Base-by-base conservation (phyloP, 2,329 filamentous ascomycete genomes). In the Fusarium sp. region DNA sequence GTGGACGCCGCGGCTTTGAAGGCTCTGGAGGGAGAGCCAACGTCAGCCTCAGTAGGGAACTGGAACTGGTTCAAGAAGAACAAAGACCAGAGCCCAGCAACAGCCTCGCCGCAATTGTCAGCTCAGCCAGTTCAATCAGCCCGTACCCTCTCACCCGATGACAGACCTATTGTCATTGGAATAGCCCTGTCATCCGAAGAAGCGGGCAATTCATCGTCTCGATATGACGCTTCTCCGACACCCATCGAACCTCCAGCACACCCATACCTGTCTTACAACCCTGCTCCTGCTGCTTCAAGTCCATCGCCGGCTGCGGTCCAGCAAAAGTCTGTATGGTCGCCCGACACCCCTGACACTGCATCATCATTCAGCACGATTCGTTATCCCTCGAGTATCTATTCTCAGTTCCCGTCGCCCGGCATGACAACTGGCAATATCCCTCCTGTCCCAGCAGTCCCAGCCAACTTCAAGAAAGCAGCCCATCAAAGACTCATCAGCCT, bases 141-240 rank as follows among this genome's bases (percentile, higher is more conserved):
- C 54, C 57, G 70, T 57, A 61, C 67, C 58, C 71, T 91, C 4
- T 91, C 89, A 13, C 89, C 89, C 0, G 84, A 83, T 54, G 86
- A 89, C 66, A 81, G 86, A n/a, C 87, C 87, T 1, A 92, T 92
- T 56, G 82, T 89, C 37, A 92, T 92, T 63, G 89, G 89, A 11
- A 86, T 92, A 46, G 82, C 84, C 13, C 77, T 92, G 41, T 84
- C 88, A 3, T 82, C 85, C 13, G 72, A 72, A 8, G 70, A 72
- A 17, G 57, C 68, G 10, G 57, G 57, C 35, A 61, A 53, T 29
- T 67, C 59, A 1, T 76, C 82, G 70, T 84, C 80, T 79, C 3
- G 78, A 79, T 14, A 72, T 76, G 9, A 69, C 79, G 23, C 75
- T 77, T 44, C 78, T 76, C 3, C 77, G 77, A 63, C 63, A 11